Percentiles rank a stretch among this genome's conserved stretches.
phyloP scores from a whole-genome alignment of 75 land plant species.

The Azolla pinnata region DNA sequence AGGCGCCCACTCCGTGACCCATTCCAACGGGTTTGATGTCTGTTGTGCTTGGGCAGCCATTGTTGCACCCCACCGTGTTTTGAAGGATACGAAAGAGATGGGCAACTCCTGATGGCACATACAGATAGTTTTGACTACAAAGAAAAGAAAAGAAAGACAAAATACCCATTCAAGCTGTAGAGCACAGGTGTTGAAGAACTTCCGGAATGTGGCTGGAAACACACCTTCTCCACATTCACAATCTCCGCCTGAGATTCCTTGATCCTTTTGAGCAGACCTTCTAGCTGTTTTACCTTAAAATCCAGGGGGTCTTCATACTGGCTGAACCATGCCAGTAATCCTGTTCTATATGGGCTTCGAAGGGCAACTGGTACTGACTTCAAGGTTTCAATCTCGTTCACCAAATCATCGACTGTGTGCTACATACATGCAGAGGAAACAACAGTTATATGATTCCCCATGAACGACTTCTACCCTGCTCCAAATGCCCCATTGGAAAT shows the following conservation, averaged over 20 bases:
- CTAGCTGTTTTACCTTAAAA: constrained; percentile 38
- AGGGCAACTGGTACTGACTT: constrained; percentile 14
- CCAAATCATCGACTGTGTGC: too few relatives aligned
- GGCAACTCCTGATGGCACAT: constrained; percentile 49
- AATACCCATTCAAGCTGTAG: neutral
- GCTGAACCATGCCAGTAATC: constrained; percentile 42
- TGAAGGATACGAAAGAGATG: constrained; percentile 88
- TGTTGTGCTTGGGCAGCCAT: constrained; percentile 55
- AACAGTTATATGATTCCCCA: too few relatives aligned
- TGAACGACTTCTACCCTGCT: too few relatives aligned
- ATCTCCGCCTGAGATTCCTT: constrained; percentile 27
- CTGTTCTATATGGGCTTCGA: constrained; percentile 13
- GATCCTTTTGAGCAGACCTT: constrained; percentile 35
- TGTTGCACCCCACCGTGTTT: constrained; percentile 64
- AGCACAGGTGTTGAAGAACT: neutral
- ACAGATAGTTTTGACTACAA: too few relatives aligned
- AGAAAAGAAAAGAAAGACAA: neutral
- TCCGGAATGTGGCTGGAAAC: neutral
- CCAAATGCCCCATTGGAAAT: too few relatives aligned
- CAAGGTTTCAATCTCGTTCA: constrained; percentile 12
- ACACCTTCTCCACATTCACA: constrained; percentile 26
- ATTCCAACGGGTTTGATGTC: constrained; percentile 53
- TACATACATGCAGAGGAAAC: too few relatives aligned
- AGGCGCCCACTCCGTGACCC: constrained; percentile 84
- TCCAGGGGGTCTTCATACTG: constrained; percentile 24